Evolutionary conservation across 2,329 filamentous ascomycete species (phyloP).

Genomic region (Nemania diffusa): DNA sequence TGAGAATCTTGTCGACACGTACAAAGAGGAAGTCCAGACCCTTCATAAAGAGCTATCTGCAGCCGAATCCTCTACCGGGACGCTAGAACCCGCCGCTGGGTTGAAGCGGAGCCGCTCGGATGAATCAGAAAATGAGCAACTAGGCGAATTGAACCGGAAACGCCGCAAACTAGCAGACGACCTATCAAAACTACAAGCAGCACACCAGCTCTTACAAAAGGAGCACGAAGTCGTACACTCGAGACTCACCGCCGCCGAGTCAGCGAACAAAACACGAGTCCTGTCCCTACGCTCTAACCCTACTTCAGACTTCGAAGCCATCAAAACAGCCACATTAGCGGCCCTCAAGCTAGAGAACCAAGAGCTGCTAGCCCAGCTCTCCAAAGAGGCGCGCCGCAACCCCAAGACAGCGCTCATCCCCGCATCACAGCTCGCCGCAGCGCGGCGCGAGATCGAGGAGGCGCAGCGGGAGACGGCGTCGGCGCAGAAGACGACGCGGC

Average conservation of each 20-base stretch:
- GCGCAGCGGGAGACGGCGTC: constrained; percentile 75
- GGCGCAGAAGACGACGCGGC: constrained; percentile 82
- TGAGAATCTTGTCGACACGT: constrained; percentile 86
- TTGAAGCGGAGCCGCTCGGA: constrained; percentile 73
- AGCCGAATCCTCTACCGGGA: constrained; percentile 60
- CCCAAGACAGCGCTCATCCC: constrained; percentile 73
- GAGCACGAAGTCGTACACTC: constrained; percentile 75
- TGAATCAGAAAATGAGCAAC: constrained; percentile 72
- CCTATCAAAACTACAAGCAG: constrained; percentile 72
- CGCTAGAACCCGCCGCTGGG: constrained; percentile 57
- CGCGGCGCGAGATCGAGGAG: constrained; percentile 79
- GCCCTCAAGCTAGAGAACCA: constrained; percentile 85
- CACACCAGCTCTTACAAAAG: constrained; percentile 75
- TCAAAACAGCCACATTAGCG: constrained; percentile 82
- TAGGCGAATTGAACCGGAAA: constrained; percentile 87
- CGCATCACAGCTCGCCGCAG: constrained; percentile 76
- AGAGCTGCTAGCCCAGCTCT: constrained; percentile 80
- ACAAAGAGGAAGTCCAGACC: constrained; percentile 81
- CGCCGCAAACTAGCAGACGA: constrained; percentile 69
- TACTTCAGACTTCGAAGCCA: constrained; percentile 83
- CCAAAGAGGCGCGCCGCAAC: constrained; percentile 57
- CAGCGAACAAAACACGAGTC: constrained; percentile 80
- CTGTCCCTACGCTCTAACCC: constrained; percentile 92
- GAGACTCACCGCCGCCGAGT: constrained; percentile 74
- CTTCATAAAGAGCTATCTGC: constrained; percentile 79